Evolutionary conservation across 345 rosid species (phyloP).

Genomic region (Clausena lansium): DNA sequence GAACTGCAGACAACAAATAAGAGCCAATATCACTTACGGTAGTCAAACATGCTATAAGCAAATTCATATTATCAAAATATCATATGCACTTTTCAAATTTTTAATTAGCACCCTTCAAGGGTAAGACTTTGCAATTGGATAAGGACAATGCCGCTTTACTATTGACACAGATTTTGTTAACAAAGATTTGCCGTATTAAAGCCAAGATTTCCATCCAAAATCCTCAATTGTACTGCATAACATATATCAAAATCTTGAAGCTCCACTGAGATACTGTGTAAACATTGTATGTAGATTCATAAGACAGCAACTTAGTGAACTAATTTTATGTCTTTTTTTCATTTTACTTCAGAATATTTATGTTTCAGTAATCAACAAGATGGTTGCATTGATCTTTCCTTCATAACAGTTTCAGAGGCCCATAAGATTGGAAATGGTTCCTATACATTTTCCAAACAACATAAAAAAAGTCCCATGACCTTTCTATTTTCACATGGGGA

Average conservation of each 20-base stretch:
- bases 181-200: not conserved
- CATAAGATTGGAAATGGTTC: not conserved
- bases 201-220: not conserved
- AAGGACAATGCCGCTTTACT: not conserved
- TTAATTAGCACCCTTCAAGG: not conserved
- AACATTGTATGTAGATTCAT: not conserved
- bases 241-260: not conserved
- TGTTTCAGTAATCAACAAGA: not conserved
- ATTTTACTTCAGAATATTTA: not conserved
- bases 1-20: constrained; percentile 46
- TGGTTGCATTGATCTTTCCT: not conserved
- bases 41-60: not conserved
- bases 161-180: not conserved
- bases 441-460: not conserved
- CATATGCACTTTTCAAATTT: not conserved
- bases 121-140: not conserved
- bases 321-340: no score
- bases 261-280: not conserved
- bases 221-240: not conserved
- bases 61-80: not conserved
- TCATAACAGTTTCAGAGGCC: not conserved
- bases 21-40: constrained; percentile 1
- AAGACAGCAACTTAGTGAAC: not conserved
- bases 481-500: not conserved
- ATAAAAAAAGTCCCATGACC: not conserved